These are phyloP conservation scores for Solanum boliviense DNA, from an alignment of 257 asterid species.

Conservation along the genomic window DNA sequence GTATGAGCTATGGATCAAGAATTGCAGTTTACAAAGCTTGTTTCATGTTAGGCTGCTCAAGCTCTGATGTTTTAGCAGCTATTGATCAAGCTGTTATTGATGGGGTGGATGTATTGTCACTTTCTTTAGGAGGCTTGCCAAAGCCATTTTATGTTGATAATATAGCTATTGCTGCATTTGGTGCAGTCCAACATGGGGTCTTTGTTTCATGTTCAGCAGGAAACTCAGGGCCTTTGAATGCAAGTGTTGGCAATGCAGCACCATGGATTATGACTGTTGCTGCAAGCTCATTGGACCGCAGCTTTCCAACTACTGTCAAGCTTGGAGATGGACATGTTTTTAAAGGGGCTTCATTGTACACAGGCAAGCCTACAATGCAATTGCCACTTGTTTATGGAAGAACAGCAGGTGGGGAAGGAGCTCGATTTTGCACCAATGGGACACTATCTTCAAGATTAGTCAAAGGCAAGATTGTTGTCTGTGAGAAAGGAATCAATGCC, in stretches of 20 bases:
- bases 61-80: constrained; percentile 59
- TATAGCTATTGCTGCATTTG: constrained; percentile 57
- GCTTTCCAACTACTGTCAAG: constrained; percentile 29
- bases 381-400: constrained; percentile 26
- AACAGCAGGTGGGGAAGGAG: constrained; percentile 25
- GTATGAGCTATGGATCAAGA: constrained; percentile 48
- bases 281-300: constrained; percentile 54
- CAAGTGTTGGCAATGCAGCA: constrained; percentile 44
- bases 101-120: constrained; percentile 57
- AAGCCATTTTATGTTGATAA: constrained; percentile 35
- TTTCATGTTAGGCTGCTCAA: constrained; percentile 38
- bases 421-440: constrained; percentile 36
- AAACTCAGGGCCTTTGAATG: constrained; percentile 46
- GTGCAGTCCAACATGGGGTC: constrained; percentile 47
- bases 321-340: constrained; percentile 41
- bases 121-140: constrained; percentile 49
- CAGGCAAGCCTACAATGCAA: constrained; percentile 35
- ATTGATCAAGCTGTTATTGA: constrained; percentile 56
- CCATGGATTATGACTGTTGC: constrained; percentile 83
- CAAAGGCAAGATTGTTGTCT: constrained; percentile 57
- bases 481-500: constrained; percentile 52
- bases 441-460: constrained; percentile 29
- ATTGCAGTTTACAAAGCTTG: constrained; percentile 72
- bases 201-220: constrained; percentile 54
- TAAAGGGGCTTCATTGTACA: constrained; percentile 43